Evolutionary conservation across 2,329 filamentous ascomycete genomes (phyloP), one percentile per base, ranked within the genome.

Genomic region (Aureobasidium pullulans): DNA sequence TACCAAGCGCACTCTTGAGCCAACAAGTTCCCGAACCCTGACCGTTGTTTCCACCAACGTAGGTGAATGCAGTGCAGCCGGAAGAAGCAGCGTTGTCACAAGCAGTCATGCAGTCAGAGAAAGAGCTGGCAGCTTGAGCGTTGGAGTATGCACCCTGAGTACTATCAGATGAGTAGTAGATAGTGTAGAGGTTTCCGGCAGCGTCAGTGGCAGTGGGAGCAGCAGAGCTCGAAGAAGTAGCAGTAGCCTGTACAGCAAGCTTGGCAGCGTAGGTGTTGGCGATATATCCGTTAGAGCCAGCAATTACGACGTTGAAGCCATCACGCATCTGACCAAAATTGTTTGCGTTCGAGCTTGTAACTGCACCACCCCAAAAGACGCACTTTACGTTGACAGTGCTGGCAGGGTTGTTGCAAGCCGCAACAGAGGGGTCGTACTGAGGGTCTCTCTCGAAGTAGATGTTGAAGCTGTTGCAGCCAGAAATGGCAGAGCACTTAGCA

Each of bases 371-470:
- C 65, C 64, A 71, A 48, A 69, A 63, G 7, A 66, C 66, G 49
- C 70, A 71, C 62, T 73, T 72, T 59, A 64, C 60, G 34, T 68
- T 69, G 23, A 67, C 69, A n/a, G 68, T 64, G 19, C 66, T 68
- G 1, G 67, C 11, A 31, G 73, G 73, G 50, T 75, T 69, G 13
- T 64, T 50, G 63, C 73, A 75, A n/a, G 49, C 59, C 58, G 65
- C 62, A 32, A 60, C 66, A n/a, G 59, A 66, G 4, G 73, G 70
- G 44, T 68, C 62, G 16, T 71, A 28, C 7, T 64, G 65, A 9
- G 56, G 56, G 6, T 58, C 56, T 19, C 56, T 36, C 43, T 58
- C 56, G 31, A 43, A 58, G 44, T 58, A 62, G n/a, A 62, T 59
- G 52, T 62, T 62, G 47, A 62, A 57, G 32, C 37, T 43, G 49